Evolutionary conservation across 352 stramenopile species (phyloP).

Genomic region (Pythium pectinolyticum): DNA sequence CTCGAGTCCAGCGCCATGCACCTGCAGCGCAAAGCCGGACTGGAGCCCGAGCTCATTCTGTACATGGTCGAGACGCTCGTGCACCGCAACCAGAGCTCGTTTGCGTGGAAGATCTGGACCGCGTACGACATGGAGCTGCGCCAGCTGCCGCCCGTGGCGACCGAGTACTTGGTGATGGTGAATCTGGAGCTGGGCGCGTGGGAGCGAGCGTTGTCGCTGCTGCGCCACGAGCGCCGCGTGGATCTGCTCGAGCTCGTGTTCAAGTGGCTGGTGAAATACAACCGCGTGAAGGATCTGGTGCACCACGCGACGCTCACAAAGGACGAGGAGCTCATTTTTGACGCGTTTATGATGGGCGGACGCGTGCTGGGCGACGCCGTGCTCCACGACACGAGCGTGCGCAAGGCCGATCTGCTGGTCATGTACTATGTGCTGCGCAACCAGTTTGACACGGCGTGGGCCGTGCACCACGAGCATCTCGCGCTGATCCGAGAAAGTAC

Average conservation of each 20-base stretch:
- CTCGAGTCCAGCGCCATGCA: slow-evolving; percentile 77
- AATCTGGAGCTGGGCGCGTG: slow-evolving; percentile 75
- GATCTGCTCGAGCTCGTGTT: slow-evolving; percentile 68
- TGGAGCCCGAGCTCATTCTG: slow-evolving; percentile 69
- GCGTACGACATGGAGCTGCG: slow-evolving; percentile 67
- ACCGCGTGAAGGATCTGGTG: slow-evolving; percentile 73
- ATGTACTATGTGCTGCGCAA: slow-evolving; percentile 85
- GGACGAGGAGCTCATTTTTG: slow-evolving; percentile 59
- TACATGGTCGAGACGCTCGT: slow-evolving; percentile 79
- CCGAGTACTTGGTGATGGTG: slow-evolving; percentile 74
- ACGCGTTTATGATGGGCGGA: slow-evolving; percentile 74
- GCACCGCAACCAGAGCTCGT: slow-evolving; percentile 66
- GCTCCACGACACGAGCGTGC: slow-evolving; percentile 63
- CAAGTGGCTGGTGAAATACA: slow-evolving; percentile 71
- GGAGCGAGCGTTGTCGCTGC: slow-evolving; percentile 65
- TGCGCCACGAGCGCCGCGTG: slow-evolving; percentile 53
- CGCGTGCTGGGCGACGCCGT: slow-evolving; percentile 47
- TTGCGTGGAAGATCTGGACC: slow-evolving; percentile 87
- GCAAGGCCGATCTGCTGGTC: slow-evolving; percentile 72
- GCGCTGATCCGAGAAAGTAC: slow-evolving; percentile 67
- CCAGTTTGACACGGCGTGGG: slow-evolving; percentile 72
- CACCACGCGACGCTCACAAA: slow-evolving; percentile 54
- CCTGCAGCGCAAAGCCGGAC: slow-evolving; percentile 70
- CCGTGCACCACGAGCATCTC: slow-evolving; percentile 73
- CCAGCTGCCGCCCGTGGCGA: slow-evolving; percentile 45